Percentiles rank a stretch among this genome's conserved stretches.
Conservation (phyloP, 2,329 filamentous ascomycete genomes). For the Aspergillus tamarii region DNA sequence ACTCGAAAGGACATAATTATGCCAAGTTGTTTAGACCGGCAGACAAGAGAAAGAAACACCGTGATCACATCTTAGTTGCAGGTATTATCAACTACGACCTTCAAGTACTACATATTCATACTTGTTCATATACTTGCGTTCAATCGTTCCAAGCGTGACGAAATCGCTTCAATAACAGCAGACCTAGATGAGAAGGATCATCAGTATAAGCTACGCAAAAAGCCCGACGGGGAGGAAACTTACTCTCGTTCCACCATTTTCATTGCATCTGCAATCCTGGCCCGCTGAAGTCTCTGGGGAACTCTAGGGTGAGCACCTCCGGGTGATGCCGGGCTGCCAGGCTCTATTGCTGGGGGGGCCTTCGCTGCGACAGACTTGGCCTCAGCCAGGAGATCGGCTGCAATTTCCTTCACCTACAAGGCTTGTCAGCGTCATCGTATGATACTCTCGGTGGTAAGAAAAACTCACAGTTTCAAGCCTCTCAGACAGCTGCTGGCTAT, state of each 20-base stretch:
- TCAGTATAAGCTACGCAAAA: conserved; percentile 14
- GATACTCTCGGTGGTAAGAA: background rate
- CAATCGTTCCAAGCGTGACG: conserved; percentile 44
- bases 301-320: conserved; percentile 36
- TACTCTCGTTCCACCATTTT: conserved; percentile 55
- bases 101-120: background rate
- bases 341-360: conserved; percentile 29
- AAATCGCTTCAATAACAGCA: conserved; percentile 48
- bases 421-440: conserved; percentile 17
- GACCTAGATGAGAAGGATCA: conserved; percentile 31
- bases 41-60: background rate
- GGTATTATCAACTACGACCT: background rate
- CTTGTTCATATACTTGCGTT: conserved; percentile 36
- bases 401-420: conserved; percentile 44
- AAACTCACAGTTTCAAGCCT: conserved; percentile 46
- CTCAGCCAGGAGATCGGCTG: conserved; percentile 41
- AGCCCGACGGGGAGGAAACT: conserved; percentile 20
- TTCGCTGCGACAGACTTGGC: conserved; percentile 38
- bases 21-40: background rate
- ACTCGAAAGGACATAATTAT: background rate
- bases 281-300: conserved; percentile 48
- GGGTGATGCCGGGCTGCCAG: conserved; percentile 34
- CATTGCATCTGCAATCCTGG: conserved; percentile 53
- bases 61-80: background rate
- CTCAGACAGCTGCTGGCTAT: conserved; percentile 32